Conservation (phyloP, 2,329 filamentous ascomycete species). For the Arachnopeziza araneosa region DNA sequence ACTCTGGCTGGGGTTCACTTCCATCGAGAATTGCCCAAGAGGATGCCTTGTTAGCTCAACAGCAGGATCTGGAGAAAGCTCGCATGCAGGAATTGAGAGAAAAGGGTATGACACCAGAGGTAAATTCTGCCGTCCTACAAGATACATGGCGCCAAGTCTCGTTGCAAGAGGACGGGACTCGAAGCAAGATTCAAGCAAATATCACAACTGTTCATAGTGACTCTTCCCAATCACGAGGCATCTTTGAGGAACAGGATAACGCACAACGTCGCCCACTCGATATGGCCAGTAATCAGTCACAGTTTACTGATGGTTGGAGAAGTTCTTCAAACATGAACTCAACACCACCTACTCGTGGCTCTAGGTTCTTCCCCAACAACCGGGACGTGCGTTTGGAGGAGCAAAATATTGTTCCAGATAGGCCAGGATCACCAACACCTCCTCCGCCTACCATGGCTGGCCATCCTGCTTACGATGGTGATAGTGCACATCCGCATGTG, state of each 20-base stretch:
- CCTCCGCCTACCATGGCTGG: conserved; percentile 65
- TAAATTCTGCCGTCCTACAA: conserved; percentile 20
- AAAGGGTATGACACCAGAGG: conserved; percentile 18
- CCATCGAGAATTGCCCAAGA: conserved; percentile 24
- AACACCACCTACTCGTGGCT: conserved; percentile 45
- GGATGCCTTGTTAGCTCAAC: conserved; percentile 16
- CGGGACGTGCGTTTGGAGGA: conserved; percentile 43
- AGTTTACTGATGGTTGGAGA: conserved; percentile 29
- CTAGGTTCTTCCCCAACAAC: conserved; percentile 53
- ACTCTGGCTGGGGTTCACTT: conserved; percentile 24
- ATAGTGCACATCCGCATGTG: conserved; percentile 60
- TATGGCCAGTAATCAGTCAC: conserved; percentile 14
- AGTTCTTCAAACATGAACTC: conserved; percentile 23
- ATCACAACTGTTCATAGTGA: conserved; percentile 18
- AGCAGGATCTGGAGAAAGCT: conserved; percentile 21
- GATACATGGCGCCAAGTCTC: conserved; percentile 29
- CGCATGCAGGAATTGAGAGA: conserved; percentile 22
- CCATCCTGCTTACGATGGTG: conserved; percentile 68
- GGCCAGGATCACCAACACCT: conserved; percentile 54
- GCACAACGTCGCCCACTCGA: conserved; percentile 15
- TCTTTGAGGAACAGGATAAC: conserved; percentile 21
- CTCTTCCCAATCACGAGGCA: conserved; percentile 10
- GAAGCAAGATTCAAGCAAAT: conserved; percentile 21
- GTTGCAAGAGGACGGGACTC: conserved; percentile 27
- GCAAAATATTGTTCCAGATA: conserved; percentile 32